Evolutionary conservation across 768 basidiomycete species (phyloP).

Genomic region (Hericium coralloides): DNA sequence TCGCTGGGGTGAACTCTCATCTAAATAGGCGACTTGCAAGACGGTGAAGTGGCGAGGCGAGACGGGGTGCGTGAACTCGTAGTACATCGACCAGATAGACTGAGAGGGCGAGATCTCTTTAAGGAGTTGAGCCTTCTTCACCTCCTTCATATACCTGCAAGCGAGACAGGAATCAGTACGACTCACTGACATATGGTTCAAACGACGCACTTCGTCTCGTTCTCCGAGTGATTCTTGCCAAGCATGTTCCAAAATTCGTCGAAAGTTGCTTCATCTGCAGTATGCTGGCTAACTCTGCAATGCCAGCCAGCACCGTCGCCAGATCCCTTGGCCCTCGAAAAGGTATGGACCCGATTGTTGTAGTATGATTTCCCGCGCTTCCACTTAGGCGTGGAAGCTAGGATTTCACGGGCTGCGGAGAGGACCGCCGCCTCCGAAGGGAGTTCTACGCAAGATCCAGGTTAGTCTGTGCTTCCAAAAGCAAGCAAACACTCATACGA

Average conservation of each 20-base stretch:
- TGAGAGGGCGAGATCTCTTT: conserved; percentile 56
- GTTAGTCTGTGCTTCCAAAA: background rate
- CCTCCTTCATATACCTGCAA: conserved; percentile 52
- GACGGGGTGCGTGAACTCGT: conserved; percentile 54
- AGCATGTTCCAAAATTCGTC: conserved; percentile 66
- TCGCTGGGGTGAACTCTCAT: conserved; percentile 35
- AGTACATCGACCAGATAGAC: conserved; percentile 63
- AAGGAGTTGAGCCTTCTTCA: conserved; percentile 54
- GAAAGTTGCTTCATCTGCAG: conserved; percentile 57
- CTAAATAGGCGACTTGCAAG: conserved; percentile 51
- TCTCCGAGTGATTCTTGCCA: conserved; percentile 52
- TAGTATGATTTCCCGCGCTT: conserved; percentile 57
- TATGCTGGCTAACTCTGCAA: conserved; percentile 58
- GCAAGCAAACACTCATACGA: conserved; percentile 22
- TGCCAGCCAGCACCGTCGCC: conserved; percentile 59
- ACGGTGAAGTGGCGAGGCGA: conserved; percentile 73
- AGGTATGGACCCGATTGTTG: conserved; percentile 46
- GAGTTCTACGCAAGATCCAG: conserved; percentile 32
- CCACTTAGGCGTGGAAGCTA: conserved; percentile 53
- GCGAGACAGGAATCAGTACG: background rate
- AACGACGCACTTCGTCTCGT: conserved; percentile 55
- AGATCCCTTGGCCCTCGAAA: conserved; percentile 39
- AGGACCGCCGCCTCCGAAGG: conserved; percentile 53
- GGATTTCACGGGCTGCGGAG: conserved; percentile 40
- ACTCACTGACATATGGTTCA: background rate